Conservation (phyloP, 768 basidiomycete genomes). For the Boletellus emodensis region DNA sequence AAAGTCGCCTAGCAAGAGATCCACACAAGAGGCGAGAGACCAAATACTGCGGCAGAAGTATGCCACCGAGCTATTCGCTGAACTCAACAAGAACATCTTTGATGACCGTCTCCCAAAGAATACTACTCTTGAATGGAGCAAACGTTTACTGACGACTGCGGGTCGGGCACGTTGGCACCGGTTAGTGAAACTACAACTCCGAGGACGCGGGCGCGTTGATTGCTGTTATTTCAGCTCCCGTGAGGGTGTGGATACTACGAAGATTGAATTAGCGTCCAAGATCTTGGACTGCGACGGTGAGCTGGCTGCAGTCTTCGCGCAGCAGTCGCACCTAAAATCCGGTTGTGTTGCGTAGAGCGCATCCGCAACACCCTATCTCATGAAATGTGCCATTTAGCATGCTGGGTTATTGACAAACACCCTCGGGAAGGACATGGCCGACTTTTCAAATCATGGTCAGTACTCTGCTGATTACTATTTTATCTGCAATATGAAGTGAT, state of each 20-base stretch:
- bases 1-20: slow-evolving; percentile 22
- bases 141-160: slow-evolving; percentile 61
- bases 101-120: slow-evolving; percentile 46
- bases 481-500: background rate
- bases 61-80: slow-evolving; percentile 55
- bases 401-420: slow-evolving; percentile 73
- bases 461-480: background rate
- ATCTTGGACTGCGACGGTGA: slow-evolving; percentile 74
- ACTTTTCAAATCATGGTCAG: slow-evolving; percentile 69
- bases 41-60: slow-evolving; percentile 45
- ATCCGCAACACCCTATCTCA: slow-evolving; percentile 81
- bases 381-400: slow-evolving; percentile 90
- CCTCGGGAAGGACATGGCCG: slow-evolving; percentile 71
- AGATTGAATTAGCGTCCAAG: slow-evolving; percentile 80
- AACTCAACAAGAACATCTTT: slow-evolving; percentile 59
- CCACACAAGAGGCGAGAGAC: slow-evolving; percentile 38
- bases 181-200: slow-evolving; percentile 31
- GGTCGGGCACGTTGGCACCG: slow-evolving; percentile 64
- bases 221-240: slow-evolving; percentile 38
- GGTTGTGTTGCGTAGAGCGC: slow-evolving; percentile 48
- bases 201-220: background rate
- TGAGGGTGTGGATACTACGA: slow-evolving; percentile 54
- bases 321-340: background rate
- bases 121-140: slow-evolving; percentile 64
- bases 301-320: slow-evolving; percentile 4